Base-by-base conservation (phyloP, 2,329 filamentous ascomycete species). In the Alternaria sp. region DNA sequence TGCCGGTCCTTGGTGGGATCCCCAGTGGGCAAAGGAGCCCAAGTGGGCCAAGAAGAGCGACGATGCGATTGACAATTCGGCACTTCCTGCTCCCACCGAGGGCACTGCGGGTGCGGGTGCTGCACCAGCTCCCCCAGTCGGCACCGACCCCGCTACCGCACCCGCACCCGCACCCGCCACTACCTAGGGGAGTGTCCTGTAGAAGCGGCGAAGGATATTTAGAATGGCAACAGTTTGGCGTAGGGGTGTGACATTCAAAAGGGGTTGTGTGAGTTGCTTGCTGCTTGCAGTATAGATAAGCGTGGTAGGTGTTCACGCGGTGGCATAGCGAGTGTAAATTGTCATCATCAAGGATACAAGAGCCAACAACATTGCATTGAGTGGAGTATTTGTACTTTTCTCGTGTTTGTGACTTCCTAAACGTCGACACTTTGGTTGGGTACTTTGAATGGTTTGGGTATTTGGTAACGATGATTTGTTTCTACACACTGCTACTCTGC, bases 1-100 rank as follows among this genome's bases (percentile, higher is more conserved):
- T 77, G 88, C 88, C 61, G 95, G 95, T 51, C 95, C 95, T 52
- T 99, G 95, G 95, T 85, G 85, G 68, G 91, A 94, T 62, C 71
- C 84, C 28, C 77, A 90, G 79, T 93, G 85, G 83, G 81, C 85
- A 53, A 86, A 82, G 73, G 84, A 89, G 40, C 77, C 81, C 46
- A 80, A 80, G 69, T 82, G 81, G 80, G 78, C 77, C 34, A 80
- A 80, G 73, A 72, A 77, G 67, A 67, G 67, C 21, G 63, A 67
- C 26, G 63, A 63, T 50, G 63, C 66, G 6, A 76, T 75, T 54
- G 68, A 75, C 50, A 75, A 77, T 65, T 66, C 71, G 17, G 67
- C 68, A n/a, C 53, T 71, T 37, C 69, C 72, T 53, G 63, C 65
- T 21, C 70, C 71, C 7, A 74, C 68, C 6, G 67, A 70, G 42